These are phyloP conservation scores for Penicillium lividum DNA, from an alignment of 495 filamentous ascomycete species.

Conservation along the genomic window DNA sequence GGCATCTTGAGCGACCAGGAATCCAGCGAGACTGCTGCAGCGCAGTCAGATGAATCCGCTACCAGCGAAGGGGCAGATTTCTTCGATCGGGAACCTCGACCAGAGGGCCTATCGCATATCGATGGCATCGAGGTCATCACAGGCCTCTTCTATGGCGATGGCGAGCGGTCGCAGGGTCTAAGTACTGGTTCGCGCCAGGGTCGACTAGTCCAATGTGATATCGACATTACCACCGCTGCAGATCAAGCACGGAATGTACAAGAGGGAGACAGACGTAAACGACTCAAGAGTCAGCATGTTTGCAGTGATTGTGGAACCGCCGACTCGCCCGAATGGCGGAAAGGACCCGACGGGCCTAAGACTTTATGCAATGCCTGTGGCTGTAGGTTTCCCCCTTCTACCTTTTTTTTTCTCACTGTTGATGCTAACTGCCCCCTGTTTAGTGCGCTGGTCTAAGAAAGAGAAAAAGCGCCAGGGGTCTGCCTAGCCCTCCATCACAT, in stretches of 20 bases:
- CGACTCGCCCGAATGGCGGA: conserved; percentile 96
- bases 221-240: conserved; percentile 82
- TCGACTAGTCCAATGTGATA: conserved; percentile 80
- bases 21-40: conserved; percentile 48
- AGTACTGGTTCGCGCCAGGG: conserved; percentile 81
- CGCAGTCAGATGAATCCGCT: conserved; percentile 74
- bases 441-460: conserved; percentile 75
- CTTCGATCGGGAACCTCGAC: conserved; percentile 66
- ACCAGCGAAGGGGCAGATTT: conserved; percentile 68
- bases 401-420: background rate
- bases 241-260: conserved; percentile 45
- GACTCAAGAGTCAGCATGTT: conserved; percentile 93
- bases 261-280: conserved; percentile 82
- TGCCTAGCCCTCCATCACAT: conserved; percentile 3
- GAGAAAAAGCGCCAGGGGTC: conserved; percentile 63
- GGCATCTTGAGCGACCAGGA: conserved; percentile 31
- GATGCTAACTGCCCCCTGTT: background rate
- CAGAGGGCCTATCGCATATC: conserved; percentile 72
- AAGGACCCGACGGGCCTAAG: conserved; percentile 91
- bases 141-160: conserved; percentile 82
- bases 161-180: conserved; percentile 85
- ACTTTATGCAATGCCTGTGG: conserved; percentile 98
- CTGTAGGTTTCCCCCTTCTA: conserved; percentile 47
- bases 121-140: conserved; percentile 95
- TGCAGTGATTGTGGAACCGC: conserved; percentile 94